Base-by-base conservation (phyloP, 805 yeast genomes). In the Pichia sporocuriosa region DNA sequence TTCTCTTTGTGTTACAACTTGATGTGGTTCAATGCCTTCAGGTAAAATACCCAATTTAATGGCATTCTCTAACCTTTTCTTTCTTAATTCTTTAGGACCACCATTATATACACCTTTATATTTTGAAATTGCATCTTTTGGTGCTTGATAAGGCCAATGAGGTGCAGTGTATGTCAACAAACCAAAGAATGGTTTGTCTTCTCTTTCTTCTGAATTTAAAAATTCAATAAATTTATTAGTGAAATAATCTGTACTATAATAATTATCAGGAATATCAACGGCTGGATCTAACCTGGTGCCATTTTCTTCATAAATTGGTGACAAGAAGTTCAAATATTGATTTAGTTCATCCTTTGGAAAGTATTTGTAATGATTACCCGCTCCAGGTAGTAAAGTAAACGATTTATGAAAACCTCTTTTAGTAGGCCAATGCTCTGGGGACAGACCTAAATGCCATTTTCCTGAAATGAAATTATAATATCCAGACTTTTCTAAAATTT, bases 91-190 rank as follows among this genome's bases (percentile, higher is more conserved):
- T 17, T 60, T 66, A 2, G 79, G 79, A 2, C 81, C 81, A 7
- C 58, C 62, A 45, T 68, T 69, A 49, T 73, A 71, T 7, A 57
- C 46, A 4, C 77, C 76, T 40, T 63, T 62, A 53, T 77, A 73
- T 44, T 75, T 73, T 5, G 57, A 65, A 38, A 75, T 62, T 7
- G 63, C 53, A 6, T 70, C 71, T 37, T 56, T 56, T 6, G 80
- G 80, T 1, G 82, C 82, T 55, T 77, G 82, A 50, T 68, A 66
- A 10, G 83, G 83, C 82, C 83, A 77, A 52, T 77, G 82, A 3
- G 82, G 83, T 1, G 83, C 82, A 4, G 81, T 75, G 50, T 73
- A 76, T 6, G 81, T 77, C 43, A 77, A 58, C 20, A 64, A 56
- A 4, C 77, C 75, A 43, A 75, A 72, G 46, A 73, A 77, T 9